Evolutionary conservation across 768 basidiomycete species (phyloP).

Genomic region (Cyathus striatus): DNA sequence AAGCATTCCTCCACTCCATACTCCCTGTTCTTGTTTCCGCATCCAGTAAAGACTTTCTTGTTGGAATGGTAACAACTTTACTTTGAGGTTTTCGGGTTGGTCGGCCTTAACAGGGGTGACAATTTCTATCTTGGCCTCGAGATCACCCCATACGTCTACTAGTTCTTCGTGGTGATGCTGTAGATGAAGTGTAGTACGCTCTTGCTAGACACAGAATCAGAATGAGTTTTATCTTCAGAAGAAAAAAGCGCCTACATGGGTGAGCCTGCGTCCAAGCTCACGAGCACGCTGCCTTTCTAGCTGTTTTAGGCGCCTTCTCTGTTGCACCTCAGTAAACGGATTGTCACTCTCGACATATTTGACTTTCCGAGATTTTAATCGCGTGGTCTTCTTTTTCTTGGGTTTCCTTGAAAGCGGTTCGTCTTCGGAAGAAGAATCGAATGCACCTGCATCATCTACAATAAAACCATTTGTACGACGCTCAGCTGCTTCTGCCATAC

Average conservation of each 20-base stretch:
- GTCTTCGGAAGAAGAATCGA: constrained; percentile 16
- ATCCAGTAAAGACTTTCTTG: constrained; percentile 95
- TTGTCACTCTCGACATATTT: too few relatives aligned
- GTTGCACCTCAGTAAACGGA: constrained; percentile 13
- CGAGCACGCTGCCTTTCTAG: constrained; percentile 47
- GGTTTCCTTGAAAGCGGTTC: constrained; percentile 21
- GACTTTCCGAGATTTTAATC: too few relatives aligned
- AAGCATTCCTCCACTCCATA: constrained; percentile 90
- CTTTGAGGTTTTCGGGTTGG: constrained; percentile 81
- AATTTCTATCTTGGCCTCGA: constrained; percentile 58
- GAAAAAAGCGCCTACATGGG: constrained; percentile 43
- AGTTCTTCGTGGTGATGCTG: constrained; percentile 76
- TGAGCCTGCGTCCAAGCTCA: constrained; percentile 71
- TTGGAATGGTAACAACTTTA: constrained; percentile 90
- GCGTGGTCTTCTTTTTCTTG: too few relatives aligned
- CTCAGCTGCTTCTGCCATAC: constrained; percentile 51
- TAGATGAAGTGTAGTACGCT: constrained; percentile 61
- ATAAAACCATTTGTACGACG: constrained; percentile 31
- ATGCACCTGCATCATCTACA: constrained; percentile 19
- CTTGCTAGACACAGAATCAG: constrained; percentile 45
- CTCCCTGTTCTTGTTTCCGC: constrained; percentile 82
- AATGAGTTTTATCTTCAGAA: constrained; percentile 1
- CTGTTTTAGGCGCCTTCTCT: constrained; percentile 23
- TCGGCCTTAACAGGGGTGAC: constrained; percentile 63
- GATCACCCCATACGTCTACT: constrained; percentile 80